Evolutionary conservation across 345 rosid species (phyloP).

Genomic region (Triadica sebifera): DNA sequence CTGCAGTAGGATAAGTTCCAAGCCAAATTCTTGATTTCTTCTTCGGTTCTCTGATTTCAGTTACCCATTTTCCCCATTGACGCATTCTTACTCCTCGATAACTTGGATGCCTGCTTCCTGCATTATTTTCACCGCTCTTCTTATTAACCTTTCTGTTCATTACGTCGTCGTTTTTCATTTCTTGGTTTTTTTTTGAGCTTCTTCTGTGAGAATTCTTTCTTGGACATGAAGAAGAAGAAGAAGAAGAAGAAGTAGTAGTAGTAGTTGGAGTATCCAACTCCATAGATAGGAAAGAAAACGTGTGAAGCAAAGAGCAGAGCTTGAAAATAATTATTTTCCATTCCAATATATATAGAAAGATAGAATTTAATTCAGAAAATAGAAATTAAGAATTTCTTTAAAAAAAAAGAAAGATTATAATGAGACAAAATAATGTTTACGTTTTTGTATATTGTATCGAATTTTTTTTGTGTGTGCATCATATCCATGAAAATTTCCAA

Average conservation of each 20-base stretch:
- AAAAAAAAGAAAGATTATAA: no score
- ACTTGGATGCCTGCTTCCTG: constrained; percentile 38
- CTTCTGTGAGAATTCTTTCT: background rate
- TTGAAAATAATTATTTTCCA: background rate
- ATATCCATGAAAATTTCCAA: no score
- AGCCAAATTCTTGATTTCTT: constrained; percentile 96
- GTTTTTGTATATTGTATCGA: no score
- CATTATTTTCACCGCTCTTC: constrained; percentile 17
- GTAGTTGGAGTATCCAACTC: constrained; percentile 16
- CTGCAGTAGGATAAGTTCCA: constrained; percentile 78
- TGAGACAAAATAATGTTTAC: no score
- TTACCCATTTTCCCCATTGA: constrained; percentile 98
- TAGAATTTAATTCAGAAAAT: no score
- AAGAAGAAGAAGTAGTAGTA: no score
- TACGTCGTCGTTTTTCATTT: background rate
- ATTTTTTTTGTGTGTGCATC: no score
- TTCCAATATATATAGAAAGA: no score
- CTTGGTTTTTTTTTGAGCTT: constrained; percentile 8
- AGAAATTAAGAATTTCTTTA: no score
- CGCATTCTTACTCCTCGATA: constrained; percentile 85
- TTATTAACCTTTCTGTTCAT: background rate
- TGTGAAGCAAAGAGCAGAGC: no score
- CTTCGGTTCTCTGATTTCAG: constrained; percentile 83
- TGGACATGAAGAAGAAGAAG: constrained; percentile 20
- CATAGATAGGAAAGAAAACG: background rate